These are phyloP conservation scores for Reticulascus tulasneorum DNA, from an alignment of 2,329 filamentous ascomycete genomes.

Conservation along the genomic window DNA sequence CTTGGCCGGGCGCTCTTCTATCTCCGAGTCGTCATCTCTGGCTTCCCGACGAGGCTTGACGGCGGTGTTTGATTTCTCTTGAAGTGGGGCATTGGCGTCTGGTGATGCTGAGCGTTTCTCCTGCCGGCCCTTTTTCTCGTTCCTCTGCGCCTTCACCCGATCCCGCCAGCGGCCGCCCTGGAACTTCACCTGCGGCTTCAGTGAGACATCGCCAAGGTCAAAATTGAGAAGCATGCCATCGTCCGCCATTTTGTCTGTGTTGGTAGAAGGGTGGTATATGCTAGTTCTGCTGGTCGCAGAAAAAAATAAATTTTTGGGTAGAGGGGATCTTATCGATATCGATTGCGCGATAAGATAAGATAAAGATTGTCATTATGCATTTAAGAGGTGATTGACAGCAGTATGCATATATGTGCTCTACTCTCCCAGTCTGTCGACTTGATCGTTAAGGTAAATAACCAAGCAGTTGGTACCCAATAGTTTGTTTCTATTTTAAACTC, in stretches of 20 bases:
- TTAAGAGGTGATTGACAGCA: too few species aligned
- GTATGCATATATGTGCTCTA: too few species aligned
- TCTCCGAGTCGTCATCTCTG: slow-evolving; percentile 22
- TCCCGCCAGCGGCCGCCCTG: slow-evolving; percentile 95
- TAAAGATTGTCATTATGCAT: too few species aligned
- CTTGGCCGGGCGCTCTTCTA: slow-evolving; percentile 36
- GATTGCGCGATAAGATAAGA: slow-evolving; percentile 12
- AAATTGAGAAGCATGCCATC: slow-evolving; percentile 96
- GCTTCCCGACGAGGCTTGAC: slow-evolving; percentile 14
- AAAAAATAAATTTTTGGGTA: slow-evolving; percentile 10
- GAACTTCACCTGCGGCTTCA: slow-evolving; percentile 62
- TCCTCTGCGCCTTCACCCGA: slow-evolving; percentile 74
- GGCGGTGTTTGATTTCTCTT: slow-evolving; percentile 7
- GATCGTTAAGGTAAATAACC: too few species aligned
- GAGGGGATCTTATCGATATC: slow-evolving; percentile 8
- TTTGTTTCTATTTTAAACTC: too few species aligned
- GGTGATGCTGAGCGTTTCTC: slow-evolving; percentile 23
- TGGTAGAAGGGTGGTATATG: background rate
- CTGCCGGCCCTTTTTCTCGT: slow-evolving; percentile 28
- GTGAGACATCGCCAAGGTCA: slow-evolving; percentile 64
- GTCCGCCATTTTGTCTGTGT: slow-evolving; percentile 66
- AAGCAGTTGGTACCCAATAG: too few species aligned
- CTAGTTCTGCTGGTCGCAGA: slow-evolving; percentile 2
- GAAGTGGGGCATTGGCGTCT: slow-evolving; percentile 11
- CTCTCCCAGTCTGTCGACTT: too few species aligned